These are phyloP conservation scores for Beauveria asiatica DNA, from an alignment of 2,329 filamentous ascomycete species.

Conservation along the genomic window DNA sequence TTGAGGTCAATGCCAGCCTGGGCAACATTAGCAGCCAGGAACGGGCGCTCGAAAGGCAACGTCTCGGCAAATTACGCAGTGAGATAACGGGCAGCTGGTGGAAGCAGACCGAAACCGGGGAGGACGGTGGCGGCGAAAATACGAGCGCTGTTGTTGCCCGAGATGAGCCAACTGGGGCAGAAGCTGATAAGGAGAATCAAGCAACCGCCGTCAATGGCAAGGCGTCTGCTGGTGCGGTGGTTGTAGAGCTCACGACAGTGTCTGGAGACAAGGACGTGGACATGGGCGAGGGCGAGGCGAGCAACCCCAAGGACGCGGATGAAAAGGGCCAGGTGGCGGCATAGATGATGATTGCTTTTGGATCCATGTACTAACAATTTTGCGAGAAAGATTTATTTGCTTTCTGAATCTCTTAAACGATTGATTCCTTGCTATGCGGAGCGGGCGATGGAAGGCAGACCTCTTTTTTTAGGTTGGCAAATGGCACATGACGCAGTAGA, in stretches of 20 bases:
- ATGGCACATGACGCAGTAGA: not conserved
- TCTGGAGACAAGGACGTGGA: conserved; percentile 22
- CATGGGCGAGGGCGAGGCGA: conserved; percentile 21
- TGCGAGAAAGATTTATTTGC: not conserved
- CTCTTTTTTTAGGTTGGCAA: not conserved
- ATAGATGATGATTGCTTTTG: not conserved
- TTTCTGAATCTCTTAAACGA: not conserved
- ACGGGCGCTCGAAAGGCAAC: conserved; percentile 19
- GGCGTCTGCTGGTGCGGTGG: not conserved
- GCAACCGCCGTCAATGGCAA: conserved; percentile 15
- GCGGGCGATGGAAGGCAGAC: not conserved
- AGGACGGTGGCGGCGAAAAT: conserved; percentile 14
- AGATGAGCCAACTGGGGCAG: conserved; percentile 14
- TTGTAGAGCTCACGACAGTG: not conserved
- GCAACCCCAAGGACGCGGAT: conserved; percentile 11
- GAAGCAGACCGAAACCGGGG: conserved; percentile 21
- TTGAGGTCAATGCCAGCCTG: conserved; percentile 36
- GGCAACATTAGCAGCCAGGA: conserved; percentile 23
- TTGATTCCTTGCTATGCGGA: not conserved
- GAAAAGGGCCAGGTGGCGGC: conserved; percentile 1
- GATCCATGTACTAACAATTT: conserved; percentile 5
- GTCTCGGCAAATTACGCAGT: conserved; percentile 17
- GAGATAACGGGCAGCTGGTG: conserved; percentile 28
- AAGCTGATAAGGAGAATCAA: conserved; percentile 42
- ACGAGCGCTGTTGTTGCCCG: conserved; percentile 16